A percentile compares a stretch with the other conserved stretches of the same genome.
These are phyloP conservation scores for Apiosordaria backusii DNA, from an alignment of 495 filamentous ascomycete genomes.

Conservation along the genomic window DNA sequence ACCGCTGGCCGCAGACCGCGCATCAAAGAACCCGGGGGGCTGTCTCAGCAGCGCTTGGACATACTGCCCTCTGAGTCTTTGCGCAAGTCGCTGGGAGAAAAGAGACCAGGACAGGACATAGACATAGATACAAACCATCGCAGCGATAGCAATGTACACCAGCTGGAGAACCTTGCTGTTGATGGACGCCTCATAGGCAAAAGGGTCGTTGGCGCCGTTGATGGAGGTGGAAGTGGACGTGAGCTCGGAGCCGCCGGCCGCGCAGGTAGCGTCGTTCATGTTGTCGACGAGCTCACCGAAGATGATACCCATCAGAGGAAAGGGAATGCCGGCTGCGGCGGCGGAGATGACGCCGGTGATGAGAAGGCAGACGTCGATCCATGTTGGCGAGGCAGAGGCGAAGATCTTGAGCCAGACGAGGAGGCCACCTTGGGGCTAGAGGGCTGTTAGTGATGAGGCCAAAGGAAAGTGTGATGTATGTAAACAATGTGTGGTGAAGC, in stretches of 20 bases:
- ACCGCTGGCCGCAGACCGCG: slow-evolving; percentile 48
- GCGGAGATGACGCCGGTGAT: slow-evolving; percentile 50
- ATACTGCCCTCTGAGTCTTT: slow-evolving; percentile 58
- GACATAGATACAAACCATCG: slow-evolving; percentile 58
- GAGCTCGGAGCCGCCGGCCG: slow-evolving; percentile 16
- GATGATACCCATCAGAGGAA: slow-evolving; percentile 63
- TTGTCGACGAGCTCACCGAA: slow-evolving; percentile 67
- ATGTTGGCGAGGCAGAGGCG: slow-evolving; percentile 35
- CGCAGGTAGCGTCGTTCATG: slow-evolving; percentile 59
- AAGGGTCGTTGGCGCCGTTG: slow-evolving; percentile 14
- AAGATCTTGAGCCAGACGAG: slow-evolving; percentile 20
- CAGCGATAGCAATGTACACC: slow-evolving; percentile 60
- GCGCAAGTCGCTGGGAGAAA: slow-evolving; percentile 57
- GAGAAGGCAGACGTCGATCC: slow-evolving; percentile 49
- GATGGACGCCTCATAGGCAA: slow-evolving; percentile 35
- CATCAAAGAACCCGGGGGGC: slow-evolving; percentile 61
- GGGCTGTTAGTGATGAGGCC: not conserved
- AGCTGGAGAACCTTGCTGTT: slow-evolving; percentile 58
- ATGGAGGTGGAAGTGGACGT: slow-evolving; percentile 23
- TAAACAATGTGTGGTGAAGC: slow-evolving; percentile 1
- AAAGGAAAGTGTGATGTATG: not conserved
- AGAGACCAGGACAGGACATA: slow-evolving; percentile 58
- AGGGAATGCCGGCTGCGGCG: slow-evolving; percentile 62
- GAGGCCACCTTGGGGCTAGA: slow-evolving; percentile 1
- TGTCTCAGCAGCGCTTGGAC: slow-evolving; percentile 56